Base-by-base conservation (phyloP, 768 basidiomycete species). In the Boletales sp. region DNA sequence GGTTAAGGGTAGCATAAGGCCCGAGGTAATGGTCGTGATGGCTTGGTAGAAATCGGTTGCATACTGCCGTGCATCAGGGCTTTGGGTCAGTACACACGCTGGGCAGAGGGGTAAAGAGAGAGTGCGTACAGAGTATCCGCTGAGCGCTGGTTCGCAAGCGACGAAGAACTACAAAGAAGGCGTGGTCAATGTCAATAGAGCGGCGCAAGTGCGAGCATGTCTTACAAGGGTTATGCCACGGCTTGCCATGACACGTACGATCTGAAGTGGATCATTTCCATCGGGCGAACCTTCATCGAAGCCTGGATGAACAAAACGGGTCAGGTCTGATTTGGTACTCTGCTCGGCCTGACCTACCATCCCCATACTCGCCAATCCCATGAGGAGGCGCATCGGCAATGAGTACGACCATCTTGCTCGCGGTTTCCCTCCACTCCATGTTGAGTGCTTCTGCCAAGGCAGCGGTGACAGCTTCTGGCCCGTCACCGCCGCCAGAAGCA, bases 381-480 rank as follows among this genome's bases (percentile, higher is more conserved):
- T 98, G 95, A 14, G 94, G 93, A 34, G 95, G 95, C 0, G 95
- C 95, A 75, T 98, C 95, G 15, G 95, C 94, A 61, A 97, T 94
- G 60, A 97, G 79, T 6, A 98, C 93, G 44, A 93, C 79, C 92
- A 98, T 97, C 76, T 91, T 97, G 65, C 87, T 90, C 25, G 95
- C 89, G 41, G 80, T 70, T 43, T 79, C 76, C 60, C 95, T 78
- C 95, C 95, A 98, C 11, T 92, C 87, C 84, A 98, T 88, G 47
- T 84, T 82, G 61, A 94, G 60, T 9, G 86, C 86, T 63, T 94
- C 94, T 1, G 82, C 84, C 65, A 98, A 72, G 15, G 87, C 95
- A 3, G 95, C 94, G 0, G 95, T 98, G 53, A 97, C 90, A 13
- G 94, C 95, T 68, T 98, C 95, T 0, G 95, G 95, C 0, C 95